A percentile compares a stretch with the other conserved stretches of the same genome.
phyloP scores from a whole-genome alignment of 31 red algal species.

The Bonnemaisonia californica region DNA sequence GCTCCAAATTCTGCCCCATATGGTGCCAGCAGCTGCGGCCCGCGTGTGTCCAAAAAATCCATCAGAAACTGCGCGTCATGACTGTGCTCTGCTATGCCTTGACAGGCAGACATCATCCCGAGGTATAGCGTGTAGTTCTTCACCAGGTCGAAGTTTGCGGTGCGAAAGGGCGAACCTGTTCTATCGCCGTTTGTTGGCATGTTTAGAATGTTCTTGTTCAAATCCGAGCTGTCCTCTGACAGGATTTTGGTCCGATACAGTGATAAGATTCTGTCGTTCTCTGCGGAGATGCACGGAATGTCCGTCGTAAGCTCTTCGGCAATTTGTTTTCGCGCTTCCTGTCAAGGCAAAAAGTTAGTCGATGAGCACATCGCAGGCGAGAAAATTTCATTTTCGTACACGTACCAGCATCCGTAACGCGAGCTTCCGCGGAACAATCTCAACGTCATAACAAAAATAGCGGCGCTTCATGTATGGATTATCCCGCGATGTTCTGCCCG shows the following conservation, averaged over 20 bases:
- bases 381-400: neutral
- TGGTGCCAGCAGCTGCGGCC: conserved; percentile 29
- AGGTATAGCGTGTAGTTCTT: conserved; percentile 69
- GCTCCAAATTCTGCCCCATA: conserved; percentile 33
- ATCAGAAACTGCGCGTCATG: conserved; percentile 35
- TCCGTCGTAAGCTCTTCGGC: conserved; percentile 52
- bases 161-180: conserved; percentile 54
- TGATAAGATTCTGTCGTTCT: conserved; percentile 37
- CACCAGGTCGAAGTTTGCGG: conserved; percentile 61
- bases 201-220: conserved; percentile 24
- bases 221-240: neutral
- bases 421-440: conserved; percentile 57
- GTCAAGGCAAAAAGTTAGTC: neutral
- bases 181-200: conserved; percentile 42
- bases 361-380: neutral
- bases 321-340: conserved; percentile 61
- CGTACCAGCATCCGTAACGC: conserved; percentile 52
- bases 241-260: conserved; percentile 32
- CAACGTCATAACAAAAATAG: conserved; percentile 60
- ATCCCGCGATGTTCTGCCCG: conserved; percentile 47
- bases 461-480: conserved; percentile 72
- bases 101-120: conserved; percentile 24
- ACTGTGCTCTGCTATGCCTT: neutral
- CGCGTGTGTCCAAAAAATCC: conserved; percentile 27
- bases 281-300: conserved; percentile 37